Conservation (phyloP, 106 monocot genomes). For the Dendrobium huoshanense region DNA sequence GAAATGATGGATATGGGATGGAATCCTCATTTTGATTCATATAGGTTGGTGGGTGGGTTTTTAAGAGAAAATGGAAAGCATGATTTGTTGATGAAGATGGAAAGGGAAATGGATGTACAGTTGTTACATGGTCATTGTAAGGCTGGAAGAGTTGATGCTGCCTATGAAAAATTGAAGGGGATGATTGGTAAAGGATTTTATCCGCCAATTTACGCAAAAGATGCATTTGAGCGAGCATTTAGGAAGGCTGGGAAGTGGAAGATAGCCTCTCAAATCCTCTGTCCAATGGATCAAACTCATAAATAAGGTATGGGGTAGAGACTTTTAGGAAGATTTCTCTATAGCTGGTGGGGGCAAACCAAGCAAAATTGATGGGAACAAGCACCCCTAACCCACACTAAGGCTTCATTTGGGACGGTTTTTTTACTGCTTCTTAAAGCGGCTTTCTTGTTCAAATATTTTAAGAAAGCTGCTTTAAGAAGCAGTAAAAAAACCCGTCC, state of each 20-base stretch:
- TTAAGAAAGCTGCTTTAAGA: too few relatives aligned
- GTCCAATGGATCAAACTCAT: conserved; percentile 14
- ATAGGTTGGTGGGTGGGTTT: conserved; percentile 17
- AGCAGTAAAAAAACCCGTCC: too few relatives aligned
- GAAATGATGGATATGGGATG: conserved; percentile 36
- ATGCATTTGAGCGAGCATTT: conserved; percentile 24
- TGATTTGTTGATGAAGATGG: conserved; percentile 26
- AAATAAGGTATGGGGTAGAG: neutral
- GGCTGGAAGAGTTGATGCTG: conserved; percentile 30
- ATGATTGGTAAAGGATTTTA: conserved; percentile 24
- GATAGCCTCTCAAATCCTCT: conserved; percentile 16
- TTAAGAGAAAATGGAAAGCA: conserved; percentile 14
- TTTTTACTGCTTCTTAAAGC: too few relatives aligned
- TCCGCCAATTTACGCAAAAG: conserved; percentile 26
- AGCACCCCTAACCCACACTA: too few relatives aligned
- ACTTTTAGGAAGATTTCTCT: too few relatives aligned
- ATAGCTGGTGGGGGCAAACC: too few relatives aligned
- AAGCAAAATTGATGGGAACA: too few relatives aligned
- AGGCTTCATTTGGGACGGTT: too few relatives aligned
- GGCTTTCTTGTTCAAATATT: too few relatives aligned
- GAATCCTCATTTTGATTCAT: conserved; percentile 21
- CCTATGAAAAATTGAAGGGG: conserved; percentile 16
- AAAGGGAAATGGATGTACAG: conserved; percentile 23
- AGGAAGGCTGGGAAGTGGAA: conserved; percentile 19
- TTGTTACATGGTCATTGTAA: conserved; percentile 19